Base-by-base conservation (phyloP, 768 basidiomycete species). In the Hypsizygus marmoreus region DNA sequence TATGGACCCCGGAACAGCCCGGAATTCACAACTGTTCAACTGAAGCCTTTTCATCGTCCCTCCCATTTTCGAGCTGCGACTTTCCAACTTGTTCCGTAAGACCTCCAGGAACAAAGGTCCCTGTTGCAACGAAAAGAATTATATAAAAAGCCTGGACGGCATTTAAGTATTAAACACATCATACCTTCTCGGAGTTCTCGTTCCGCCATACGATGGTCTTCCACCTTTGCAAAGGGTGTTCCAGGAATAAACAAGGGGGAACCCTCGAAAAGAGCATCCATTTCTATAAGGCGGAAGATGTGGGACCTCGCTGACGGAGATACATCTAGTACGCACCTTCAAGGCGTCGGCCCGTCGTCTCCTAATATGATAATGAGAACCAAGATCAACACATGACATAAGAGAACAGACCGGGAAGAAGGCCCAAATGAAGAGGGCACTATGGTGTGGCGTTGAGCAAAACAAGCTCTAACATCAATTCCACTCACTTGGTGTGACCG, bases 351-450 rank as follows among this genome's bases (percentile, higher is more conserved):
- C 73, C 71, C 16, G 70, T 68, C 0, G 72, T 74, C 62, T 74
- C 72, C 67, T 68, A 40, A 23, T n/a, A n/a, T 10, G 17, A 22
- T 17, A 51, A 22, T 50, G 41, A 42, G 12, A 41, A 6, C 7
- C 12, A 12, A 1, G 6, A 39, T 12, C 11, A 16, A 17, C 36
- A 29, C 4, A 31, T 19, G 23, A 20, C 3, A 8, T 13, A 12
- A 4, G n/a, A 12, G 17, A 10, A 51, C 67, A 12, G 43, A 68
- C 69, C 5, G 72, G 73, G 56, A 60, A 73, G 53, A 75, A 73
- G 1, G 70, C 67, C 72, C 71, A 74, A 19, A 73, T 65, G 42
- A 70, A 70, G 9, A 75, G 53, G 1, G 72, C 70, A 43, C 69
- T 66, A 22, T 7, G 52, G 32, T 30, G 22, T 13, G 31, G 23